These are phyloP conservation scores for Craspedostauros australis DNA, from an alignment of 108 stramenopile species.

Conservation along the genomic window DNA sequence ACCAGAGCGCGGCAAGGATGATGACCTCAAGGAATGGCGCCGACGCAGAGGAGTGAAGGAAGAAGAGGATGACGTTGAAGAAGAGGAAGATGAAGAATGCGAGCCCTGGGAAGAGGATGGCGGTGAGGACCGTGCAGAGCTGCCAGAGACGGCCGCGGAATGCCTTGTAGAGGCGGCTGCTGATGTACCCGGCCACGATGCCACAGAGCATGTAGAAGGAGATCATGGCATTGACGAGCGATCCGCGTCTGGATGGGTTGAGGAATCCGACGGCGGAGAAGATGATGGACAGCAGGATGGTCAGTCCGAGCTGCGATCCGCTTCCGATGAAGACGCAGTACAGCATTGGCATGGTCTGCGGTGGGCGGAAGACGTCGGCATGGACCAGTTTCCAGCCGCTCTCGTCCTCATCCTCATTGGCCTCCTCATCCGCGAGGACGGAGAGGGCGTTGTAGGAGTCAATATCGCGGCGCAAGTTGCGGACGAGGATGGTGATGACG, in stretches of 20 bases:
- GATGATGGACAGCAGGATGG: conserved; percentile 64
- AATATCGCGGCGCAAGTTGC: conserved; percentile 93
- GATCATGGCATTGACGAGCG: conserved; percentile 83
- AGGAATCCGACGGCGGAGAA: conserved; percentile 92
- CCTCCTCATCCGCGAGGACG: conserved; percentile 86
- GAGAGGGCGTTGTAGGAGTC: conserved; percentile 91
- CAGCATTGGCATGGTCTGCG: conserved; percentile 84
- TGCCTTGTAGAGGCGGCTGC: conserved; percentile 87
- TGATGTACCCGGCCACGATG: conserved; percentile 79
- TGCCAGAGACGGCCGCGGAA: conserved; percentile 94
- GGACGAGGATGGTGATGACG: conserved; percentile 92
- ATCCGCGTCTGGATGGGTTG: conserved; percentile 89
- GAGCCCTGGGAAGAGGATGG: conserved; percentile 84
- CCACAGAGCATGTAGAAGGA: conserved; percentile 93
- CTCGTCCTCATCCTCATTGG: conserved; percentile 87
- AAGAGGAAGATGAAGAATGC: conserved; percentile 77
- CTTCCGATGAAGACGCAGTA: conserved; percentile 96
- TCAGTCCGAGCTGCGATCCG: conserved; percentile 77
- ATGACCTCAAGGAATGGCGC: conserved; percentile 91
- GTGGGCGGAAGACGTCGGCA: conserved; percentile 99
- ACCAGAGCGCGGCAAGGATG: conserved; percentile 97
- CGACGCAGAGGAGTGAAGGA: conserved; percentile 85
- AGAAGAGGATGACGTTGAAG: conserved; percentile 88
- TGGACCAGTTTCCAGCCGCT: conserved; percentile 99
- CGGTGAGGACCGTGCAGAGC: conserved; percentile 91